Conservation (phyloP, 2,329 filamentous ascomycete species). For the Colletotrichum eleusines region DNA sequence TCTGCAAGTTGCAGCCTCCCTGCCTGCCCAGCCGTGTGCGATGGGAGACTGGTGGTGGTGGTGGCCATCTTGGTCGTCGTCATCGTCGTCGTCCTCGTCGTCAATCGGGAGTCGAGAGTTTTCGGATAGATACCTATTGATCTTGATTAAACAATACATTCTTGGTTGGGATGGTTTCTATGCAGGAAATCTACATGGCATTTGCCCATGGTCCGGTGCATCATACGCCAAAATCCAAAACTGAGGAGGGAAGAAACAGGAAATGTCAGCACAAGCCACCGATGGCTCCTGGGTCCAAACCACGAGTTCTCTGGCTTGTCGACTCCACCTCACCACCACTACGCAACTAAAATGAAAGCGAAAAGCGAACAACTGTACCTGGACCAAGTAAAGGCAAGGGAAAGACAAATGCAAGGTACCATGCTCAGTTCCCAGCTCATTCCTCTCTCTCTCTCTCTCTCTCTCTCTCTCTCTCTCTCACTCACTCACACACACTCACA, state of each 20-base stretch:
- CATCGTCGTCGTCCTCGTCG: not conserved
- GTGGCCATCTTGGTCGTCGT: no score
- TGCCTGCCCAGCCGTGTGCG: not conserved
- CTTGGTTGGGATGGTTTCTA: not conserved
- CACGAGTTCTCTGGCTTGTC: not conserved
- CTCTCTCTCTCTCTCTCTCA: not conserved
- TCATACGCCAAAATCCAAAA: not conserved
- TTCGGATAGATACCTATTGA: not conserved
- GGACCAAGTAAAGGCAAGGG: not conserved
- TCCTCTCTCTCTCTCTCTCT: not conserved
- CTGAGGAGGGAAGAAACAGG: not conserved
- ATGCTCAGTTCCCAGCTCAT: not conserved
- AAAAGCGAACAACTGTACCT: not conserved
- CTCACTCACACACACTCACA: no score
- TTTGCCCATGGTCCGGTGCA: not conserved
- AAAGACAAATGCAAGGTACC: constrained; percentile 1
- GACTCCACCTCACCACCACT: constrained; percentile 1
- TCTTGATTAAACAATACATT: not conserved
- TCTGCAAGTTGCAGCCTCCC: not conserved
- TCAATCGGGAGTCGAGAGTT: not conserved
- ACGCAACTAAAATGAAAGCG: not conserved
- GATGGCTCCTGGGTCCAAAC: not conserved
- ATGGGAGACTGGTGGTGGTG: no score
- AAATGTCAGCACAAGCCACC: not conserved
- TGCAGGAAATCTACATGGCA: not conserved